phyloP scores from a whole-genome alignment of 495 filamentous ascomycete genomes.

The Aspergillus heteromorphus region DNA sequence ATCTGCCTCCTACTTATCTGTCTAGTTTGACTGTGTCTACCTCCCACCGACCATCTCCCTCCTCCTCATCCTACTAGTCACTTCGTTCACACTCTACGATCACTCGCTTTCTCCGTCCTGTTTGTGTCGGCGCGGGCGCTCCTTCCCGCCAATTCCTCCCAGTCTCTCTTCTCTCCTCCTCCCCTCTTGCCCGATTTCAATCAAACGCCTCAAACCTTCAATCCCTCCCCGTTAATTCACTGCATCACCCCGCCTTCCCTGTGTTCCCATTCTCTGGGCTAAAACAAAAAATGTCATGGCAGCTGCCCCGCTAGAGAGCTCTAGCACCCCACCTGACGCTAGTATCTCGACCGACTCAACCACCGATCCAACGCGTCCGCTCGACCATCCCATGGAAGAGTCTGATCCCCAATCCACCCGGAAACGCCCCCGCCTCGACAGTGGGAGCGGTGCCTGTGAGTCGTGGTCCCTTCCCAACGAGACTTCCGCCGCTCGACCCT shows the following conservation, averaged over 20 bases:
- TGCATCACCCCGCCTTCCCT: not conserved
- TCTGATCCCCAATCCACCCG: slow-evolving; percentile 47
- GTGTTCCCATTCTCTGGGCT: slow-evolving; percentile 6
- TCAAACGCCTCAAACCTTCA: not conserved
- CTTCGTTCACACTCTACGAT: not conserved
- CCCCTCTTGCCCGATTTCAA: not conserved
- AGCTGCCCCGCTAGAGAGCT: slow-evolving; percentile 47
- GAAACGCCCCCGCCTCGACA: slow-evolving; percentile 61
- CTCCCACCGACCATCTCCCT: not conserved
- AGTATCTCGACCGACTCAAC: slow-evolving; percentile 29
- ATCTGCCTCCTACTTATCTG: too few species aligned
- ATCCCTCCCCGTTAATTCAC: not conserved
- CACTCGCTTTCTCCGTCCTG: not conserved
- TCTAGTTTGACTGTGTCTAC: too few species aligned
- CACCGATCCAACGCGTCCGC: slow-evolving; percentile 27
- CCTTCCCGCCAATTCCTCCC: not conserved
- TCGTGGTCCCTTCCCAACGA: slow-evolving; percentile 39
- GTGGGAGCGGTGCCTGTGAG: slow-evolving; percentile 42
- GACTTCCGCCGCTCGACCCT: slow-evolving; percentile 14
- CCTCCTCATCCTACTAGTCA: not conserved
- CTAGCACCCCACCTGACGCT: slow-evolving; percentile 39
- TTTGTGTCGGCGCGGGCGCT: not conserved
- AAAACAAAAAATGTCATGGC: slow-evolving; percentile 46
- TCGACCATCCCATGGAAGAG: slow-evolving; percentile 52
- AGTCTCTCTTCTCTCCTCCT: not conserved